Evolutionary conservation across 225 moss, liverwort and hornwort species (phyloP).

Genomic region (Lunularia cruciata): DNA sequence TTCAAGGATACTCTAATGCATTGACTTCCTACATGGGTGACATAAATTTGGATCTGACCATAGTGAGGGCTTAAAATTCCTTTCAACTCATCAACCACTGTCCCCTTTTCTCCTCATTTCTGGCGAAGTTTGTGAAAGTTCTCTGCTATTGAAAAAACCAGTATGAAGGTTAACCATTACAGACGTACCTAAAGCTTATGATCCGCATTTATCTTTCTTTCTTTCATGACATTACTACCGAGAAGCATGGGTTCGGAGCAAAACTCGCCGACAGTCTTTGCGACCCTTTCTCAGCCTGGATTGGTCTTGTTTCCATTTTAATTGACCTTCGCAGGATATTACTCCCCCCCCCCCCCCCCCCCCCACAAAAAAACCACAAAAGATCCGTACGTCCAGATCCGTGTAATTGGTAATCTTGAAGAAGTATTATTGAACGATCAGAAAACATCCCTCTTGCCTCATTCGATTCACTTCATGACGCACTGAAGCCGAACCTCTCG

Average conservation of each 20-base stretch:
- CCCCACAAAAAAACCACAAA: no score
- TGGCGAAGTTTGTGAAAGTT: no score
- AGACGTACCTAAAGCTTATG: no score
- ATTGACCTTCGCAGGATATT: constrained; percentile 68
- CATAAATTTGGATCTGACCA: constrained; percentile 47
- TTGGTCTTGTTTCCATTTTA: no score
- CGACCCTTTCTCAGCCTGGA: no score
- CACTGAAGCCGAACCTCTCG: constrained; percentile 82
- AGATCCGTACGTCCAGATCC: constrained; percentile 91
- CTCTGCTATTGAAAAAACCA: no score
- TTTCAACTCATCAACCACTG: neutral
- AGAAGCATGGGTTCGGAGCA: no score
- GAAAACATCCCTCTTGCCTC: constrained; percentile 69
- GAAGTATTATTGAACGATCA: constrained; percentile 94
- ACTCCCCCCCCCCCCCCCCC: no score
- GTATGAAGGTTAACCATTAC: no score
- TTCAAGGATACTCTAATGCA: constrained; percentile 57
- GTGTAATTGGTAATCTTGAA: constrained; percentile 78
- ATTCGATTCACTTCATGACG: constrained; percentile 96
- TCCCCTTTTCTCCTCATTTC: neutral
- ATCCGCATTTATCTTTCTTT: no score
- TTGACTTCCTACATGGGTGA: constrained; percentile 22
- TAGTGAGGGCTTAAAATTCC: constrained; percentile 47
- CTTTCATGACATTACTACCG: no score
- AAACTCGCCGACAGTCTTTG: no score